Evolutionary conservation across 768 basidiomycete species (phyloP).

Genomic region (Podaxis pistillaris): DNA sequence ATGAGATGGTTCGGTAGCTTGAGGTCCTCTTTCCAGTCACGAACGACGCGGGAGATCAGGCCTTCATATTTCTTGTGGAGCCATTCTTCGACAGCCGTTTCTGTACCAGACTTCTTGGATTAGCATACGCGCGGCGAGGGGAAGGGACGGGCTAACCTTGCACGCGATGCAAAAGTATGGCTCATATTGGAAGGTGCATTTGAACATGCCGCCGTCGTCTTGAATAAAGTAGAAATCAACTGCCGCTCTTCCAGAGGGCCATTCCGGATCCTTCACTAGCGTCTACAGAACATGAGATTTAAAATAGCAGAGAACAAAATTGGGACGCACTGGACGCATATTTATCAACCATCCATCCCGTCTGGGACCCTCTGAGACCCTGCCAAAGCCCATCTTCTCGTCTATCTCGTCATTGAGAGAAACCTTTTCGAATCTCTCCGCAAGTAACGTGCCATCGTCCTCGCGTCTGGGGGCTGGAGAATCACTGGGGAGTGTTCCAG

Average conservation of each 20-base stretch:
- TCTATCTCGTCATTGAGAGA: constrained; percentile 82
- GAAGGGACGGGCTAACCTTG: constrained; percentile 56
- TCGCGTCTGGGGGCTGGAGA: constrained; percentile 61
- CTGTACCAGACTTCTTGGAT: constrained; percentile 66
- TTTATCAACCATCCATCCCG: constrained; percentile 95
- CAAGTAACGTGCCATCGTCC: constrained; percentile 87
- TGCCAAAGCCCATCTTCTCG: constrained; percentile 86
- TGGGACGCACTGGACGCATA: constrained; percentile 86
- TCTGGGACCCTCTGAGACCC: constrained; percentile 73
- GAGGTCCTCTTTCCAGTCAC: constrained; percentile 90
- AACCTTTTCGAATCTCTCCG: constrained; percentile 83
- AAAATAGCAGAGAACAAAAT: neutral
- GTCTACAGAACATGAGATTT: constrained; percentile 47
- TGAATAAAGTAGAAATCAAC: constrained; percentile 98
- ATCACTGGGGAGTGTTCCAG: constrained; percentile 37
- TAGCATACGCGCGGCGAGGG: neutral
- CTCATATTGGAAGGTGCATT: constrained; percentile 88
- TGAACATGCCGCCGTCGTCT: constrained; percentile 96
- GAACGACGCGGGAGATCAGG: constrained; percentile 70
- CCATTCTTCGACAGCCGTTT: constrained; percentile 94
- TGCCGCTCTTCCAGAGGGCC: constrained; percentile 81
- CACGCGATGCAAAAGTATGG: constrained; percentile 94
- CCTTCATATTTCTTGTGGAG: constrained; percentile 92
- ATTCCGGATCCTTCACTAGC: constrained; percentile 80
- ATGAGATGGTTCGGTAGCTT: constrained; percentile 95